Percentiles rank a stretch among this genome's conserved stretches.
phyloP scores from a whole-genome alignment of 768 basidiomycete genomes.

The Boletus edulis region DNA sequence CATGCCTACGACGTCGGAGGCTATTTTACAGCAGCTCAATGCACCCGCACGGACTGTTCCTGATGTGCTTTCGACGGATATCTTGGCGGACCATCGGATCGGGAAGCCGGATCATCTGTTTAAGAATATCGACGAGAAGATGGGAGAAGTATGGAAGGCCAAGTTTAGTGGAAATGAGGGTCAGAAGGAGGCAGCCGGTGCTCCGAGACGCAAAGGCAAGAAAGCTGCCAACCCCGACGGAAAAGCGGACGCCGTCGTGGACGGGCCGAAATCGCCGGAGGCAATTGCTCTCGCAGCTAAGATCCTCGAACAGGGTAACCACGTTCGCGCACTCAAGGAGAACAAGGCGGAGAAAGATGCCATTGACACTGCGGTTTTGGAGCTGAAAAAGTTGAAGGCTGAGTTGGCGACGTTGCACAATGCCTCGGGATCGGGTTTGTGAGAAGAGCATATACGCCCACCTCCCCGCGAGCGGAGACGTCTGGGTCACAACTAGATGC shows the following conservation, averaged over 20 bases:
- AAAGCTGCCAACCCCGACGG: slow-evolving; percentile 50
- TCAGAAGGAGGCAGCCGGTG: slow-evolving; percentile 42
- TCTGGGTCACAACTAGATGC: too few species aligned
- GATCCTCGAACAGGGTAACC: slow-evolving; percentile 72
- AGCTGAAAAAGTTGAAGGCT: slow-evolving; percentile 63
- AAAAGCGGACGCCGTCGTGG: slow-evolving; percentile 39
- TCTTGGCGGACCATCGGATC: slow-evolving; percentile 82
- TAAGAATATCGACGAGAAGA: slow-evolving; percentile 89
- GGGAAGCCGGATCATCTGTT: slow-evolving; percentile 89
- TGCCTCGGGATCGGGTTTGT: slow-evolving; percentile 2
- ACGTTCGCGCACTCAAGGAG: slow-evolving; percentile 68
- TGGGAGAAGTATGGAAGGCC: slow-evolving; percentile 76
- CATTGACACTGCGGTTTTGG: slow-evolving; percentile 48
- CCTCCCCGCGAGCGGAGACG: too few species aligned
- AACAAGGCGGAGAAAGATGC: slow-evolving; percentile 45
- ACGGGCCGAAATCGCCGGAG: slow-evolving; percentile 69
- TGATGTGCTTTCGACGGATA: slow-evolving; percentile 68
- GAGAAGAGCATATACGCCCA: neutral
- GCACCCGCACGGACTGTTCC: slow-evolving; percentile 84
- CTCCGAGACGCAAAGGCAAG: slow-evolving; percentile 50
- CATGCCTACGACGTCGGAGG: slow-evolving; percentile 88
- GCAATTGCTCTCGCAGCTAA: slow-evolving; percentile 69
- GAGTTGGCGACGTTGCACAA: slow-evolving; percentile 38
- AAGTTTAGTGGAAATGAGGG: slow-evolving; percentile 70
- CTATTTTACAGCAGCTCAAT: slow-evolving; percentile 84